A percentile compares a stretch with the other conserved stretches of the same genome.
Conservation (phyloP, 768 basidiomycete species). For the Podaxis sp. region DNA sequence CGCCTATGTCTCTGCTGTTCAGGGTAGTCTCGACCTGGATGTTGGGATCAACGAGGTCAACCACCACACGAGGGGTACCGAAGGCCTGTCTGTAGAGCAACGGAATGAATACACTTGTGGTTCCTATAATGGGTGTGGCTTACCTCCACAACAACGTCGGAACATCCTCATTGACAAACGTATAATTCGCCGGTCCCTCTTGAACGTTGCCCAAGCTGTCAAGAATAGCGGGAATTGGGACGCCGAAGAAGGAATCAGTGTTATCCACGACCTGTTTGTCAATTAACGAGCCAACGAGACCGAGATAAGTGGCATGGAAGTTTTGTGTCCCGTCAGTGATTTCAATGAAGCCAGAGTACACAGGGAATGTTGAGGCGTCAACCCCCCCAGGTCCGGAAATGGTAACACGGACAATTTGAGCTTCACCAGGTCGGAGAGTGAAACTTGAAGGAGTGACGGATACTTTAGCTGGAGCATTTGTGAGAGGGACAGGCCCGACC, state of each 20-base stretch:
- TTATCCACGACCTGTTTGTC: slow-evolving; percentile 47
- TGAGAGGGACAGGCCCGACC: slow-evolving; percentile 44
- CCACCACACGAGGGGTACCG: slow-evolving; percentile 41
- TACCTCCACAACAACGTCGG: slow-evolving; percentile 35
- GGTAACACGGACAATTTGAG: slow-evolving; percentile 31
- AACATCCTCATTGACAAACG: slow-evolving; percentile 35
- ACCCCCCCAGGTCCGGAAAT: slow-evolving; percentile 41
- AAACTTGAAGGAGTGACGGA: slow-evolving; percentile 37
- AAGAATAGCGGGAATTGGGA: slow-evolving; percentile 35
- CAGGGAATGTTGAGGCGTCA: slow-evolving; percentile 41
- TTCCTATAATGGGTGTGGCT: background rate
- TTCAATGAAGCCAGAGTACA: slow-evolving; percentile 55
- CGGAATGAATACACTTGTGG: background rate
- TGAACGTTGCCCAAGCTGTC: slow-evolving; percentile 35
- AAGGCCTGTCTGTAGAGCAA: slow-evolving; percentile 26
- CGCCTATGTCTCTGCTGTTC: slow-evolving; percentile 21
- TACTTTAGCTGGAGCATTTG: slow-evolving; percentile 38
- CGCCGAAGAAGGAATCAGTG: slow-evolving; percentile 40
- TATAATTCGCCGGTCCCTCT: slow-evolving; percentile 35
- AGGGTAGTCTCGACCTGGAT: slow-evolving; percentile 37
- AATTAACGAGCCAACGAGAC: slow-evolving; percentile 33
- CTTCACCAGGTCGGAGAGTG: slow-evolving; percentile 36
- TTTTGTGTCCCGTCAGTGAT: slow-evolving; percentile 30
- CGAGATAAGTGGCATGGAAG: slow-evolving; percentile 40
- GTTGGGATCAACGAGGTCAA: slow-evolving; percentile 44